Evolutionary conservation across 202 grass and related monocot genomes (phyloP).

Genomic region (Dendrocalamus latiflorus): DNA sequence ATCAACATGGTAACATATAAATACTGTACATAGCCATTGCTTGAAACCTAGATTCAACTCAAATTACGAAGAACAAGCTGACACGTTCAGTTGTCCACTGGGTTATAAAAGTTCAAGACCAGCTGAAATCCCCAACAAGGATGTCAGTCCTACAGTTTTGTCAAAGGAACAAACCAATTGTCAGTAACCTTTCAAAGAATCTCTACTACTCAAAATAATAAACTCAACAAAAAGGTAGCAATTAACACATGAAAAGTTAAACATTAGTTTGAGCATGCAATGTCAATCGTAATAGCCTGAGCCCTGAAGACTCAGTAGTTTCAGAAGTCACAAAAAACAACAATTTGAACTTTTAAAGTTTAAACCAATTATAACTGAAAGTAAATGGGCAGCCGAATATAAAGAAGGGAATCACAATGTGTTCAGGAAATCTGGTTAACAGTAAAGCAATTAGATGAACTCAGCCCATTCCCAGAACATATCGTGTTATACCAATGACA

Average conservation of each 20-base stretch:
- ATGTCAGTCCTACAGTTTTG: neutral
- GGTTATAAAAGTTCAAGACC: neutral
- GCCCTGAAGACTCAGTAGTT: neutral
- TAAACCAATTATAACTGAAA: slow-evolving; percentile 7
- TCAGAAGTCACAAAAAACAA: slow-evolving; percentile 5
- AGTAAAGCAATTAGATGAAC: neutral
- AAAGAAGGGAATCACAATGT: neutral
- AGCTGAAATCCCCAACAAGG: slow-evolving; percentile 10
- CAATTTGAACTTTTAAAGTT: neutral
- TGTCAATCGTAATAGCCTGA: neutral
- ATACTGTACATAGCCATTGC: slow-evolving; percentile 16
- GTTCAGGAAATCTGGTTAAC: neutral
- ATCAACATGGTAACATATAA: slow-evolving; percentile 22
- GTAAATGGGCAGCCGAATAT: neutral
- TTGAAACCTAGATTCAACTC: slow-evolving; percentile 15
- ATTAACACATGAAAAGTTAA: slow-evolving; percentile 11
- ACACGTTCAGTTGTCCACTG: slow-evolving; percentile 8
- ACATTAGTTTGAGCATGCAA: neutral
- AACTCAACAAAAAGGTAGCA: neutral
- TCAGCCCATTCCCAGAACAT: neutral
- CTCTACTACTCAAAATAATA: slow-evolving; percentile 13
- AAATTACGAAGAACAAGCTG: slow-evolving; percentile 21
- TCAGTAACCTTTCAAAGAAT: slow-evolving; percentile 20
- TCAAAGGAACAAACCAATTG: slow-evolving; percentile 15
- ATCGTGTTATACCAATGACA: neutral